A percentile compares a stretch with the other conserved stretches of the same genome.
Evolutionary conservation across 2,329 filamentous ascomycete species (phyloP).

Genomic region (Colletotrichum sansevieriae): DNA sequence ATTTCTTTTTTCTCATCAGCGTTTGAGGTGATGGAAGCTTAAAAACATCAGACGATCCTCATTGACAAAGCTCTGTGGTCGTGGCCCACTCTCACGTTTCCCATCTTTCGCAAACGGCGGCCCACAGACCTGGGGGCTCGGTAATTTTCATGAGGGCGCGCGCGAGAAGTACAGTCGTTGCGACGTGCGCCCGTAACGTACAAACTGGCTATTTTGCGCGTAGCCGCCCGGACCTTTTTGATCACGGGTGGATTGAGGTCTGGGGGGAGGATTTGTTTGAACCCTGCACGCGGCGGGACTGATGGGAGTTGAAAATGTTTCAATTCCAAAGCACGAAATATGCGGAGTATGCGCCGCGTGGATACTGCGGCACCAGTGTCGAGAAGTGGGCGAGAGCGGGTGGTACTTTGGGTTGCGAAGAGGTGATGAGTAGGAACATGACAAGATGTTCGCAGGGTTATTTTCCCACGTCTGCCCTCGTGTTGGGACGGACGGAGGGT

Average conservation of each 20-base stretch:
- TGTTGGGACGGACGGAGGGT: conserved; percentile 28
- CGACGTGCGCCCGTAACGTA: neutral
- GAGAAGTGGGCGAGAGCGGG: conserved; percentile 12
- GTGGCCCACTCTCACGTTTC: conserved; percentile 8
- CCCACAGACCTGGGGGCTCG: neutral
- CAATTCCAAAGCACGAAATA: conserved; percentile 24
- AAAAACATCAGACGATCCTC: conserved; percentile 40
- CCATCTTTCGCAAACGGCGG: too few species aligned
- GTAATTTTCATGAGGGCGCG: neutral
- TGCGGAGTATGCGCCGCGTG: conserved; percentile 17
- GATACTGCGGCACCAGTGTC: conserved; percentile 2
- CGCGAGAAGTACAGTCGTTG: neutral
- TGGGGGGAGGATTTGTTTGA: neutral
- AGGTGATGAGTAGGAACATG: conserved; percentile 16
- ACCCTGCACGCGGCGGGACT: conserved; percentile 1
- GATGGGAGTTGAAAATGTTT: conserved; percentile 19
- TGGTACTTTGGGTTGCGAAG: neutral
- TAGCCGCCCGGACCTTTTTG: conserved; percentile 3
- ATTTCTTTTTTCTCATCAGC: conserved; percentile 32
- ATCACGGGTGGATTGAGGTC: neutral
- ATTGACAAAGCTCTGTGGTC: conserved; percentile 31
- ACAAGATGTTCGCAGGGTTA: conserved; percentile 37
- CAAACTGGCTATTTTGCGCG: neutral
- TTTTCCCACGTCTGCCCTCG: neutral
- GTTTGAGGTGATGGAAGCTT: conserved; percentile 42